Conservation (phyloP, 441 rosid species). For the California macrophylla region DNA sequence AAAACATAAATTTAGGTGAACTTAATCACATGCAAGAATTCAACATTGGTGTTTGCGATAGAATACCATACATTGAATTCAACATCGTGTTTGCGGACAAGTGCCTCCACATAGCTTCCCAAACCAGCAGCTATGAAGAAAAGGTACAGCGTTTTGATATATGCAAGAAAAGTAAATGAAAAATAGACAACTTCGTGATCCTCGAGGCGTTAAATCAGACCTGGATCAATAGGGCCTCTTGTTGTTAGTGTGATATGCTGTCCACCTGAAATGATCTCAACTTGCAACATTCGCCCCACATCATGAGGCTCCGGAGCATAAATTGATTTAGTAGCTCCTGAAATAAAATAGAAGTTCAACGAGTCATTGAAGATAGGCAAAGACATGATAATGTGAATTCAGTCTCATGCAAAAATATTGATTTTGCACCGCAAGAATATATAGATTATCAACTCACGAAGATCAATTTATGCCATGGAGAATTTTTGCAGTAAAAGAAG, state of each 20-base stretch:
- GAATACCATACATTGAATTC: constrained; percentile 58
- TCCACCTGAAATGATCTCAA: constrained; percentile 46
- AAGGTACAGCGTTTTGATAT: background rate
- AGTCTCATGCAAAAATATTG: background rate
- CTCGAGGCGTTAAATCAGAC: constrained; percentile 20
- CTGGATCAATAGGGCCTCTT: constrained; percentile 68
- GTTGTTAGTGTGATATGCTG: constrained; percentile 48
- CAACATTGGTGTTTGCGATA: no score
- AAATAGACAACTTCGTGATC: background rate
- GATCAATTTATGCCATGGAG: background rate
- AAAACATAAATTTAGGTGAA: background rate
- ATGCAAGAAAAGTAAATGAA: background rate
- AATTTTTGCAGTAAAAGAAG: background rate
- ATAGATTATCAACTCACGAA: background rate
- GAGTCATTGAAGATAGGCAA: background rate
- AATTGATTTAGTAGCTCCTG: constrained; percentile 82
- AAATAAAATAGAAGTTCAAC: constrained; percentile 10
- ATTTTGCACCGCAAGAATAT: background rate
- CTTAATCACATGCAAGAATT: background rate
- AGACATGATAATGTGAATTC: background rate
- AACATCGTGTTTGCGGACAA: constrained; percentile 77
- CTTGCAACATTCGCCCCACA: constrained; percentile 64
- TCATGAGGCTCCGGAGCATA: constrained; percentile 96
- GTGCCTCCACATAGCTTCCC: constrained; percentile 91
- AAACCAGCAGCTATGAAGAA: constrained; percentile 62